phyloP scores from a whole-genome alignment of 1,284 basidiomycete species.

The Trametes hirsuta region DNA sequence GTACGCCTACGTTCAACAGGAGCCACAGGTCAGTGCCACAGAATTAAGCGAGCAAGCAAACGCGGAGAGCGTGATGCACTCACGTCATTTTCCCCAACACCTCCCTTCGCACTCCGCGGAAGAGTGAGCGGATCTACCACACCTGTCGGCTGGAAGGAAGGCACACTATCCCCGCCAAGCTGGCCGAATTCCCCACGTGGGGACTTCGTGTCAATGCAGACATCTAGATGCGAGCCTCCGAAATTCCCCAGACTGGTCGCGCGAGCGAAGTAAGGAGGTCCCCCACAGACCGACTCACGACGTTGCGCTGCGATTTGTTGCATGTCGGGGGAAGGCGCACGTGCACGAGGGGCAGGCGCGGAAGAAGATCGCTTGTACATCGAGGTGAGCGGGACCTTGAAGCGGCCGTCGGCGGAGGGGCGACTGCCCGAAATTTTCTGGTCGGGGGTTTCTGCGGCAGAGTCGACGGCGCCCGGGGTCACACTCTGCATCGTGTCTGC shows the following conservation, averaged over 20 bases:
- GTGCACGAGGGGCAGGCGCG: conserved; percentile 46
- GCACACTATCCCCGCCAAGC: conserved; percentile 21
- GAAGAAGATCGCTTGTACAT: conserved; percentile 66
- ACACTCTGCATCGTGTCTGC: neutral
- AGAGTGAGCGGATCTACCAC: conserved; percentile 11
- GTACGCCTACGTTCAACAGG: conserved; percentile 16
- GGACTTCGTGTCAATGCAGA: conserved; percentile 13
- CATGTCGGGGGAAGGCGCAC: conserved; percentile 14
- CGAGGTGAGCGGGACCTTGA: conserved; percentile 53
- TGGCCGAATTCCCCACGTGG: conserved; percentile 28
- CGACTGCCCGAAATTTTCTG: conserved; percentile 38
- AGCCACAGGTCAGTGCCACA: conserved; percentile 14
- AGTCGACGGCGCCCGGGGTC: neutral
- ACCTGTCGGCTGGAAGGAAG: conserved; percentile 20
- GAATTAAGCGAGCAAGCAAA: conserved; percentile 15
- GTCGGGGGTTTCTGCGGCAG: conserved; percentile 24
- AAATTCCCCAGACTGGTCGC: conserved; percentile 18
- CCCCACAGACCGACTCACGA: conserved; percentile 21
- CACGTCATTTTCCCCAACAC: conserved; percentile 25
- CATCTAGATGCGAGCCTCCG: neutral
- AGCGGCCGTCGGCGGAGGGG: conserved; percentile 36
- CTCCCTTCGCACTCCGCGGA: conserved; percentile 17
- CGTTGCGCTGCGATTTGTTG: conserved; percentile 10
- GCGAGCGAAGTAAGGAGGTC: conserved; percentile 17
- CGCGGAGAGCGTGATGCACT: conserved; percentile 23